Conservation (phyloP, 306 rosid genomes). For the Sicyos edulis region DNA sequence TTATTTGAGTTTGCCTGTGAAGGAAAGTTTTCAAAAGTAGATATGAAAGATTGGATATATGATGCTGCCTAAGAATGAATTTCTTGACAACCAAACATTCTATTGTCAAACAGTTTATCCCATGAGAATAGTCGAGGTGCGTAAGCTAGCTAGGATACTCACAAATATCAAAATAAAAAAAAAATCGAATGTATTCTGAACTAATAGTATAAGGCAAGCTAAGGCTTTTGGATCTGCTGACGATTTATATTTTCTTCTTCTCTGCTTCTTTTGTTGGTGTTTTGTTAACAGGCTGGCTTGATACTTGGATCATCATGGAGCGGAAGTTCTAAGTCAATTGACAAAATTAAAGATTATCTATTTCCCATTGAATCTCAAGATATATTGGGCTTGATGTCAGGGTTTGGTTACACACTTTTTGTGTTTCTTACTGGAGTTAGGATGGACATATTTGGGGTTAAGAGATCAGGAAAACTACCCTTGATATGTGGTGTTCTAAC, state of each 20-base stretch:
- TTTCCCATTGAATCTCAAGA: constrained; percentile 41
- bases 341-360: background rate
- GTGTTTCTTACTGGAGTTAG: constrained; percentile 56
- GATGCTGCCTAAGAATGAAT: too few species aligned
- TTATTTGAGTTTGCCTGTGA: background rate
- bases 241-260: background rate
- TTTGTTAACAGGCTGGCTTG: background rate
- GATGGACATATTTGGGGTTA: constrained; percentile 42
- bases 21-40: background rate
- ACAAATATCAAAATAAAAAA: too few species aligned
- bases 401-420: constrained; percentile 50
- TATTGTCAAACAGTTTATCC: too few species aligned
- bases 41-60: background rate
- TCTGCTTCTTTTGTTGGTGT: constrained; percentile 1
- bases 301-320: constrained; percentile 4
- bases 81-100: too few species aligned
- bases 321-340: background rate
- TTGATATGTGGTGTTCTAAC: constrained; percentile 29
- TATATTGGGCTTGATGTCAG: constrained; percentile 32
- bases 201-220: background rate
- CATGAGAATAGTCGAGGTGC: too few species aligned
- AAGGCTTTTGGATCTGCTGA: background rate
- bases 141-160: too few species aligned
- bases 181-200: background rate
- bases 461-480: constrained; percentile 31